Evolutionary conservation across 208 protist genomes (phyloP).

Genomic region (Crithidia fasciculata): DNA sequence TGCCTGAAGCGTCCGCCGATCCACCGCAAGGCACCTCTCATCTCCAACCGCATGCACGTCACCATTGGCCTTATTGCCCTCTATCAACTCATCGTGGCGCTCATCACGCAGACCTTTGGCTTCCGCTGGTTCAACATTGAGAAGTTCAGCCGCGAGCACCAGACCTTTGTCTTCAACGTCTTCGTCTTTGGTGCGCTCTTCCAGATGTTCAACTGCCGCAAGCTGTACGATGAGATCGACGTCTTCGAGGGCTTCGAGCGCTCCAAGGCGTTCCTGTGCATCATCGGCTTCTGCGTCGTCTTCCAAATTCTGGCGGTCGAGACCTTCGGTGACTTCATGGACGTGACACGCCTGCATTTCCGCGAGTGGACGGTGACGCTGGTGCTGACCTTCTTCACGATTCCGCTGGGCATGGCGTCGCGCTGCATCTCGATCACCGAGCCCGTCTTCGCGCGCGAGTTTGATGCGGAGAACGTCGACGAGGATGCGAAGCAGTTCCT

Average conservation of each 20-base stretch:
- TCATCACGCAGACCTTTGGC: constrained; percentile 56
- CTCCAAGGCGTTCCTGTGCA: constrained; percentile 70
- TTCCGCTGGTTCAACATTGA: constrained; percentile 45
- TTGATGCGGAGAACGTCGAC: constrained; percentile 41
- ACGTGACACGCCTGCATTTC: constrained; percentile 50
- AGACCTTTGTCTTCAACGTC: constrained; percentile 94
- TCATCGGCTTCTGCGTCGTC: constrained; percentile 74
- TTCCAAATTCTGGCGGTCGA: constrained; percentile 91
- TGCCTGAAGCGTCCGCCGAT: constrained; percentile 68
- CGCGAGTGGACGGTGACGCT: constrained; percentile 62
- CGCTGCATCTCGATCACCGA: constrained; percentile 59
- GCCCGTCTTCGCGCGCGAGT: constrained; percentile 34
- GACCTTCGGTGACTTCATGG: constrained; percentile 89
- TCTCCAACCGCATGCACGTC: constrained; percentile 86
- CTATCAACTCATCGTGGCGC: constrained; percentile 72
- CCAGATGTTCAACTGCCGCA: constrained; percentile 95
- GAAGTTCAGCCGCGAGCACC: constrained; percentile 36
- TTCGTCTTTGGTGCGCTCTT: constrained; percentile 93
- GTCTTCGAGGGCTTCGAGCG: constrained; percentile 80
- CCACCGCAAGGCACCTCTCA: constrained; percentile 79
- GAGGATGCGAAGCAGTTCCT: constrained; percentile 40
- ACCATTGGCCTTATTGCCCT: constrained; percentile 63
- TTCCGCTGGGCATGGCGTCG: constrained; percentile 45
- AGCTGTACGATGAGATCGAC: constrained; percentile 89
- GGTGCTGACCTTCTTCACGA: constrained; percentile 36